Base-by-base conservation (phyloP, 352 stramenopile genomes). In the Phytophthora aleatoria region DNA sequence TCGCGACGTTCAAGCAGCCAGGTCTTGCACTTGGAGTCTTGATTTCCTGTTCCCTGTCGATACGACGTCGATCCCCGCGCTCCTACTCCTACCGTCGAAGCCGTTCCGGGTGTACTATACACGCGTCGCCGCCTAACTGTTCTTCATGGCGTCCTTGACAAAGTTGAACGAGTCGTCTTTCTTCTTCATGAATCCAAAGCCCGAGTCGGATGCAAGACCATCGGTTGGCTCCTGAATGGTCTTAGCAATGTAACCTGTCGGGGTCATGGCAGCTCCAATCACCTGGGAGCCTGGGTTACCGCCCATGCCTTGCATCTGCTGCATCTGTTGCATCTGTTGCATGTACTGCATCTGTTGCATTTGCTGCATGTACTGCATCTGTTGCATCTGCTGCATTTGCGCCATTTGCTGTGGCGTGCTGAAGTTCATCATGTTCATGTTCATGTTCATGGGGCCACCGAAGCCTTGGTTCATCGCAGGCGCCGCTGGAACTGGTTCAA, bases 161-260 rank as follows among this genome's bases (percentile, higher is more conserved):
- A 95, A 95, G 79, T 92, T 95, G 69, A 95, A 95, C 62, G 86
- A 95, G 74, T 95, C 86, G 49, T 95, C 84, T 52, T 89, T 85
- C 70, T 89, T 90, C 79, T 93, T 93, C 79, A 95, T 93, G 59
- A 93, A 95, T 50, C 83, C 81, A 52, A 95, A 93, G 47, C 85
- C 77, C 35, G 84, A 87, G 42, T 91, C 77, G 36, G 77, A 86
- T 28, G 77, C 66, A 38, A 83, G 67, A 57, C 89, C 79, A n/a
- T 92, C 84, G 15, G 75, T 81, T 36, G 86, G 86, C 58, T 93
- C 84, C 54, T 95, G 81, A 56, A 95, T 95, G 30, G 86, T 95
- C 79, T 95, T 95, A 24, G 86, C 86, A 43, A 95, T 95, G 76
- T 95, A 95, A 12, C 84, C 84, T 20, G 74, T 87, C 7, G 86